Evolutionary conservation across 345 rosid genomes (phyloP), one percentile per base, ranked within the genome.

Genomic region (Turnera subulata): DNA sequence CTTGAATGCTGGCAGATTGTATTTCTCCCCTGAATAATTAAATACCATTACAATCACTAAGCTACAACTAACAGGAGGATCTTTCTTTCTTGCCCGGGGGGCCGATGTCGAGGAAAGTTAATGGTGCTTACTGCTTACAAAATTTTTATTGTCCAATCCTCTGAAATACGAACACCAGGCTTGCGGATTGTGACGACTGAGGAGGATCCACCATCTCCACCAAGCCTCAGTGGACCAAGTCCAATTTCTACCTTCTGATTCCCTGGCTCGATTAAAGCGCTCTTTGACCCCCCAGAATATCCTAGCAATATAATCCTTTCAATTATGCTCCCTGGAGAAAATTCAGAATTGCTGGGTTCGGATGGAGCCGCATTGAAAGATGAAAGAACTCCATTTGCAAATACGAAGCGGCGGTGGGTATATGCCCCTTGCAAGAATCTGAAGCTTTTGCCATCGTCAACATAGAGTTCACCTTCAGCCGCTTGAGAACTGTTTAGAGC

Each of bases 391-490:
- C 96, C 96, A 6, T 78, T 76, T 7, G 82, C 75, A 80, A 84
- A 90, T 16, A 85, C 68, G 33, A 94, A 84, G 15, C 75, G 87
- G 11, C 97, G 92, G 53, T 94, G 97, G 62, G 84, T 80, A 68
- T 73, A 88, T 7, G 86, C 83, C 49, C 97, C 97, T 38, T 67
- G 68, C 46, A 48, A 54, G 66, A 90, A 94, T 40, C 83, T 78
- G 21, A 85, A 90, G 72, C 92, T 94, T 66, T 76, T 83, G 18
- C 97, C 99, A 50, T 94, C 99, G 55, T 90, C 99, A 6, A 85
- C 62, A 67, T 94, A 94, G n/a, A 94, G 90, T 53, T 94, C 95
- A 4, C 97, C 97, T 73, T 81, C 85, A 5, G 99, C 99, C 58
- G 72, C 84, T 70, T 81, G 80, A 56, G 96, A 73, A 76, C 95